These are phyloP conservation scores for Chlorella sp. DNA, from an alignment of 139 green algal genomes.

Conservation along the genomic window DNA sequence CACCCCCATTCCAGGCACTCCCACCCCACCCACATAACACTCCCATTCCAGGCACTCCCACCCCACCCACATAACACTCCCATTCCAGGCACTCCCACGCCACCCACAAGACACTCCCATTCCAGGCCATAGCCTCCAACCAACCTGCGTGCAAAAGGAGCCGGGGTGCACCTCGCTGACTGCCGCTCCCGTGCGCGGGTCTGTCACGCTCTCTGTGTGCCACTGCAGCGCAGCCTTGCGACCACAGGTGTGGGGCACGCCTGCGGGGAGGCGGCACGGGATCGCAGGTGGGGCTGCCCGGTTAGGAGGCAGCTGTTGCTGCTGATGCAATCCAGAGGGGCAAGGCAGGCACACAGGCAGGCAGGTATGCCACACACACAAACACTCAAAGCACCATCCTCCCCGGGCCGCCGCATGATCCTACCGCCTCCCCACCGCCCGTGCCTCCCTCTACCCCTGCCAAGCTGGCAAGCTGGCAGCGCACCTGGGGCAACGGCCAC, in stretches of 20 bases:
- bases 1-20: too few species aligned
- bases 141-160: slow-evolving; percentile 48
- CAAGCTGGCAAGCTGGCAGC: too few species aligned
- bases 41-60: too few species aligned
- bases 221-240: slow-evolving; percentile 34
- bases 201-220: slow-evolving; percentile 27
- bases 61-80: too few species aligned
- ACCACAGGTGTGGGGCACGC: neutral
- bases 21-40: too few species aligned
- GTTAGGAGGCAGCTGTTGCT: neutral
- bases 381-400: too few species aligned
- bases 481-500: neutral
- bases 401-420: too few species aligned
- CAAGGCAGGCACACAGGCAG: neutral
- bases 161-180: slow-evolving; percentile 33
- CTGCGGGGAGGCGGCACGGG: neutral
- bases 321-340: neutral
- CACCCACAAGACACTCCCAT: neutral
- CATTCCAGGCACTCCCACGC: too few species aligned
- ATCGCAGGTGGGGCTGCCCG: too few species aligned
- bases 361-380: neutral
- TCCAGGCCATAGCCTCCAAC: neutral
- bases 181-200: slow-evolving; percentile 40
- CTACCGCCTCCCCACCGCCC: too few species aligned
- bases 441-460: too few species aligned